A percentile compares a stretch with the other conserved stretches of the same genome.
These are phyloP conservation scores for Kodamaea lidongshanica DNA, from an alignment of 805 yeast genomes.

Conservation along the genomic window DNA sequence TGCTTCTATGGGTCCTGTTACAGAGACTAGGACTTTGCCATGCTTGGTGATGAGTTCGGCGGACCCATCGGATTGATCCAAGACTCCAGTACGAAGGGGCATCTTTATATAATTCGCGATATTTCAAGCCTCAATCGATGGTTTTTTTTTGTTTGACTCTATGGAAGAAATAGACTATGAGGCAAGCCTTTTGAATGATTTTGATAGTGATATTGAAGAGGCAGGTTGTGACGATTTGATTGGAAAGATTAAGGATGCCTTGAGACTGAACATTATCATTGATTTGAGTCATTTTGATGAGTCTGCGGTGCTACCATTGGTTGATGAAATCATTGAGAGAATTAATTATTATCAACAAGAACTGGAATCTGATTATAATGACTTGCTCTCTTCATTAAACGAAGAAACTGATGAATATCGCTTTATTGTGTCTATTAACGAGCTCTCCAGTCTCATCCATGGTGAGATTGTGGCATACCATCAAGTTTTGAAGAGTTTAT, in stretches of 20 bases:
- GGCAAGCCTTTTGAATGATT: slow-evolving; percentile 37
- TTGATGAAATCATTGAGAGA: slow-evolving; percentile 19
- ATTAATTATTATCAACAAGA: slow-evolving; percentile 17
- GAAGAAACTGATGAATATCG: slow-evolving; percentile 37
- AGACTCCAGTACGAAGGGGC: slow-evolving; percentile 4
- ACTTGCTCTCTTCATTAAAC: slow-evolving; percentile 24
- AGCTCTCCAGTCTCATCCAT: slow-evolving; percentile 46
- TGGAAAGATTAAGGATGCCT: slow-evolving; percentile 3
- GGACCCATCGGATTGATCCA: slow-evolving; percentile 72
- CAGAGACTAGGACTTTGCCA: slow-evolving; percentile 64
- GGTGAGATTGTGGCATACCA: slow-evolving; percentile 49
- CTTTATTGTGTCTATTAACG: slow-evolving; percentile 51
- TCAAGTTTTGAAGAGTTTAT: slow-evolving; percentile 45
- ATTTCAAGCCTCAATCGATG: neutral
- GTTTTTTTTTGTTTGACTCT: neutral
- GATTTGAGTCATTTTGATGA: no score
- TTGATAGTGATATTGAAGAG: slow-evolving; percentile 23
- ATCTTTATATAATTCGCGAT: slow-evolving; percentile 1
- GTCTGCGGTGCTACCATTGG: slow-evolving; percentile 19
- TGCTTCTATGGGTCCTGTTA: slow-evolving; percentile 88
- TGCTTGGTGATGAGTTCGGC: slow-evolving; percentile 48
- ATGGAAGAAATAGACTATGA: slow-evolving; percentile 36
- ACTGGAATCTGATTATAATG: slow-evolving; percentile 24
- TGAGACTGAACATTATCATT: slow-evolving; percentile 1
- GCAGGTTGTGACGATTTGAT: slow-evolving; percentile 5